A percentile compares a stretch with the other conserved stretches of the same genome.
These are phyloP conservation scores for Ehretia macrophylla DNA, from an alignment of 257 asterid species.

Conservation along the genomic window DNA sequence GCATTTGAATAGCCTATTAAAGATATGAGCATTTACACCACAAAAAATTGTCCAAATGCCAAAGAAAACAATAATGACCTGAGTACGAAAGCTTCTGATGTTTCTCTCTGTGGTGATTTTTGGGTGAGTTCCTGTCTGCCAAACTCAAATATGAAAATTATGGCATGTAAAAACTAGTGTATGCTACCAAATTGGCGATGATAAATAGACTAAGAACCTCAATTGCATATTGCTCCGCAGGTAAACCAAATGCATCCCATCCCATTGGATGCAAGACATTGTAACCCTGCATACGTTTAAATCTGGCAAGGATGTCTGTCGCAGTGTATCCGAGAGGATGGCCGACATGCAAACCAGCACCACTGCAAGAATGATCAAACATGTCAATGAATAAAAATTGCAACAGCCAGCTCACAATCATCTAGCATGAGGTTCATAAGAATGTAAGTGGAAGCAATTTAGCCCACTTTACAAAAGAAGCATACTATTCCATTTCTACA, in stretches of 20 bases:
- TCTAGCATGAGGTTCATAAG: neutral
- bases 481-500: no score
- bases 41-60: slow-evolving; percentile 8
- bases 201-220: slow-evolving; percentile 39
- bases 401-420: slow-evolving; percentile 7
- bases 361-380: slow-evolving; percentile 53
- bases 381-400: neutral
- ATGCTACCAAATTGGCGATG: neutral
- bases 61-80: slow-evolving; percentile 40
- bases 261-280: slow-evolving; percentile 99
- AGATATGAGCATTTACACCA: neutral
- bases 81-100: slow-evolving; percentile 74
- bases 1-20: no score
- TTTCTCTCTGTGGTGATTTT: slow-evolving; percentile 74
- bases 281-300: slow-evolving; percentile 92
- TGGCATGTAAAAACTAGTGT: slow-evolving; percentile 5
- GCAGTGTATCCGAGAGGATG: slow-evolving; percentile 99
- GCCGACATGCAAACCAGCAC: slow-evolving; percentile 98
- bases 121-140: slow-evolving; percentile 94
- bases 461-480: no score
- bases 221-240: slow-evolving; percentile 98
- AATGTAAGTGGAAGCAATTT: no score
- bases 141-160: slow-evolving; percentile 20
- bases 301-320: slow-evolving; percentile 93
- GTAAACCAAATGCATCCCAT: slow-evolving; percentile 99